Evolutionary conservation across 2,329 filamentous ascomycete genomes (phyloP).

Genomic region (Cercospora sesami): DNA sequence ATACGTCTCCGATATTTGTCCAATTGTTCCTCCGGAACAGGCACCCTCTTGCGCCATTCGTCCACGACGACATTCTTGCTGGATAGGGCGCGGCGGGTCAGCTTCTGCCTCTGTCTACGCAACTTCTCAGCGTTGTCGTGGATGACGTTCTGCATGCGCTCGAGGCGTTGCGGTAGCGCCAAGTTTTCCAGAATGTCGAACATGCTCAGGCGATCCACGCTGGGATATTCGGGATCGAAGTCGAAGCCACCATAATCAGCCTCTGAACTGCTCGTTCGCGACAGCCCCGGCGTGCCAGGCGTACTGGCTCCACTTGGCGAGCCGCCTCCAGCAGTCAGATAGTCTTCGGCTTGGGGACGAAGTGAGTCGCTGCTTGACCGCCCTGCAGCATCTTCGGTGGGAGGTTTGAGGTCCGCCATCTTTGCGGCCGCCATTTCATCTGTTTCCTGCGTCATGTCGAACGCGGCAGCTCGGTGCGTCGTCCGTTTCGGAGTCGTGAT

Average conservation of each 20-base stretch:
- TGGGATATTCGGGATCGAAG: slow-evolving; percentile 79
- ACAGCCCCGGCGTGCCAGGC: slow-evolving; percentile 56
- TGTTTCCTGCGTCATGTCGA: slow-evolving; percentile 25
- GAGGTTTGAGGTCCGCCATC: slow-evolving; percentile 31
- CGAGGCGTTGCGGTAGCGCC: slow-evolving; percentile 82
- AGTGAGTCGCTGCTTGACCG: slow-evolving; percentile 23
- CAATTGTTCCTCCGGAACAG: slow-evolving; percentile 80
- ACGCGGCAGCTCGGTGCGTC: background rate
- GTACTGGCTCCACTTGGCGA: slow-evolving; percentile 36
- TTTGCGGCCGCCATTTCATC: slow-evolving; percentile 37
- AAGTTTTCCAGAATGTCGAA: slow-evolving; percentile 94
- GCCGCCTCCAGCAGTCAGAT: slow-evolving; percentile 44
- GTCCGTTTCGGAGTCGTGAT: slow-evolving; percentile 22
- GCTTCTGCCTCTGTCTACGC: slow-evolving; percentile 73
- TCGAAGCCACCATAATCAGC: slow-evolving; percentile 75
- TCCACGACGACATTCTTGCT: slow-evolving; percentile 90
- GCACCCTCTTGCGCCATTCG: slow-evolving; percentile 84
- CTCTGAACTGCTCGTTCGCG: slow-evolving; percentile 79
- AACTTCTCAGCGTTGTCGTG: slow-evolving; percentile 83
- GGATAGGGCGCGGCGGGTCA: slow-evolving; percentile 72
- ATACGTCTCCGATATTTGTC: slow-evolving; percentile 87
- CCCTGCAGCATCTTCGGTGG: slow-evolving; percentile 16
- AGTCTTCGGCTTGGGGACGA: slow-evolving; percentile 30
- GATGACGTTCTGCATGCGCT: slow-evolving; percentile 82
- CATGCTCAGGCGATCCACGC: slow-evolving; percentile 83